phyloP scores from a whole-genome alignment of 1,284 basidiomycete genomes.

The Fistulina hepatica region DNA sequence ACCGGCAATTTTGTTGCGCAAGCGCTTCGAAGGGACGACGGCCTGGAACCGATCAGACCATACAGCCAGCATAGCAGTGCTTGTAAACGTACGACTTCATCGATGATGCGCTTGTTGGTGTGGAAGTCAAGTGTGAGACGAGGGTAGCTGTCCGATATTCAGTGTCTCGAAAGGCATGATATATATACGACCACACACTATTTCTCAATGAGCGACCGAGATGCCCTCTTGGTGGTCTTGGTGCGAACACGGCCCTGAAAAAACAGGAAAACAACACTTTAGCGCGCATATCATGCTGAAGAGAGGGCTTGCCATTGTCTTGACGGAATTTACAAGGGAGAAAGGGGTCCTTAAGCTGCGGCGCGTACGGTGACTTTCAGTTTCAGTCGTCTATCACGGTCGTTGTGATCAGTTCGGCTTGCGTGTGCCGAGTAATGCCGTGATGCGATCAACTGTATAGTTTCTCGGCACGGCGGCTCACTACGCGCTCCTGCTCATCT shows the following conservation, averaged over 20 bases:
- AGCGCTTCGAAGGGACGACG: constrained; percentile 95
- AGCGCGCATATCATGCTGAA: too few relatives aligned
- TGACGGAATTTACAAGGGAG: too few relatives aligned
- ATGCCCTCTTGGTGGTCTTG: constrained; percentile 99
- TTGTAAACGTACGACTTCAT: constrained; percentile 77
- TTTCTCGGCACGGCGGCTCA: too few relatives aligned
- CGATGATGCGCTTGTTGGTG: constrained; percentile 99
- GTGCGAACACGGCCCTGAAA: constrained; percentile 97
- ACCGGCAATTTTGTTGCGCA: constrained; percentile 99
- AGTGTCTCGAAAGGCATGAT: constrained; percentile 11
- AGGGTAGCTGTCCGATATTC: constrained; percentile 58
- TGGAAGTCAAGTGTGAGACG: constrained; percentile 95
- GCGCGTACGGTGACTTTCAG: too few relatives aligned
- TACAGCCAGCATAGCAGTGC: not conserved
- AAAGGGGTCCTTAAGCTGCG: too few relatives aligned
- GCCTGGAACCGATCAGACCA: constrained; percentile 40
- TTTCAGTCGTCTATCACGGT: too few relatives aligned
- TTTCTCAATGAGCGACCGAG: constrained; percentile 98
- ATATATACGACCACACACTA: constrained; percentile 55
- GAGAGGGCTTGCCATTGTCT: too few relatives aligned
- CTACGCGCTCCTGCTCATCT: too few relatives aligned
- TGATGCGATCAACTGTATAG: too few relatives aligned
- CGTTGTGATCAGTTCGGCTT: too few relatives aligned
- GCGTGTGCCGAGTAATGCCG: too few relatives aligned
- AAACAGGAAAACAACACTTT: too few relatives aligned